These are phyloP conservation scores for Candida ipomoeae DNA, from an alignment of 805 yeast genomes.

Conservation along the genomic window DNA sequence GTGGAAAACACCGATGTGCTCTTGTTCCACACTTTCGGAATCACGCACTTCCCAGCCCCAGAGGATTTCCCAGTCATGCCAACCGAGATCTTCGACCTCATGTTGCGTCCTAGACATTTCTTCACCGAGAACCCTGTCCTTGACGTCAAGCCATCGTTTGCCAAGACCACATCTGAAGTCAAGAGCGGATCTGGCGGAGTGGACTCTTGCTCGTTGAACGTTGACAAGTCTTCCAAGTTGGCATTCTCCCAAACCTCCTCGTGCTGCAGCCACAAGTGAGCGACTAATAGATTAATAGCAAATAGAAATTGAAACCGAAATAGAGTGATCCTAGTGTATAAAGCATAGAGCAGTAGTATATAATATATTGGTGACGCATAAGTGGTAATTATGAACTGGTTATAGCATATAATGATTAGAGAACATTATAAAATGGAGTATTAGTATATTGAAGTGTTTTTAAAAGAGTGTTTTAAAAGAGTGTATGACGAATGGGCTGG, in stretches of 20 bases:
- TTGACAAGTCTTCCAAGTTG: conserved; percentile 48
- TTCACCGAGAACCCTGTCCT: conserved; percentile 74
- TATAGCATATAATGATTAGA: too few species aligned
- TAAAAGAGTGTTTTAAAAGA: too few species aligned
- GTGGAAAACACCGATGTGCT: conserved; percentile 69
- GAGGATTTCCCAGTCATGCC: conserved; percentile 92
- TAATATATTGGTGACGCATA: too few species aligned
- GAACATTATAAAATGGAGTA: too few species aligned
- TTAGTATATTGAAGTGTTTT: too few species aligned
- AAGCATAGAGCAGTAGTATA: too few species aligned
- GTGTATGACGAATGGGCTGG: too few species aligned
- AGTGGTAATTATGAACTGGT: too few species aligned
- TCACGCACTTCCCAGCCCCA: conserved; percentile 84
- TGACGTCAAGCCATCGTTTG: conserved; percentile 64
- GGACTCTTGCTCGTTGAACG: conserved; percentile 33
- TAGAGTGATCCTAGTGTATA: too few species aligned
- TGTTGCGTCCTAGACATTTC: conserved; percentile 76
- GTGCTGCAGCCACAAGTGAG: conserved; percentile 23
- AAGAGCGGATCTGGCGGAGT: conserved; percentile 33
- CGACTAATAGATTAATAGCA: too few species aligned
- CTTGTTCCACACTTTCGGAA: conserved; percentile 78
- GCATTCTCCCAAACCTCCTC: conserved; percentile 42
- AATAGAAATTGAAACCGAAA: too few species aligned
- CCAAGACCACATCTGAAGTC: conserved; percentile 40
- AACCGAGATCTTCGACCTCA: conserved; percentile 70